Conservation (phyloP, 2,329 filamentous ascomycete genomes). For the Sphaerostilbella broomeana region DNA sequence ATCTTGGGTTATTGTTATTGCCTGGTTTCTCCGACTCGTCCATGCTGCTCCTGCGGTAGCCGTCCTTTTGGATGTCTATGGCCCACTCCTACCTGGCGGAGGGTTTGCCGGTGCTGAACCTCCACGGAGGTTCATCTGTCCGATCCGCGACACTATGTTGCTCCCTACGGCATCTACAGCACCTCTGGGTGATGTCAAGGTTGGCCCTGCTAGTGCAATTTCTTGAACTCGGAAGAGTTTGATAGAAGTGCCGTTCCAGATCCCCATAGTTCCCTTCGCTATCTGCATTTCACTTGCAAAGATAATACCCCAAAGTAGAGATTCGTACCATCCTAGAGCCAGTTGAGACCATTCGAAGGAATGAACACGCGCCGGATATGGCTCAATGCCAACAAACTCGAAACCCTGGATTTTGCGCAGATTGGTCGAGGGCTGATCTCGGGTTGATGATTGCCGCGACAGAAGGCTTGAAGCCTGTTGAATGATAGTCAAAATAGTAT, state of each 20-base stretch:
- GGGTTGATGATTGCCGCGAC: constrained; percentile 41
- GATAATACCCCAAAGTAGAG: constrained; percentile 85
- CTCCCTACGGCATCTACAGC: constrained; percentile 91
- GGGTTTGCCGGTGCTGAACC: constrained; percentile 22
- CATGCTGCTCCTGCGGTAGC: no score
- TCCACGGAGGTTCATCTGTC: constrained; percentile 66
- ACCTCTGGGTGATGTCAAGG: constrained; percentile 74
- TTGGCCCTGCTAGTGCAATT: constrained; percentile 71
- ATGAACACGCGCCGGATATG: constrained; percentile 68
- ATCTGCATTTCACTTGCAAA: constrained; percentile 88
- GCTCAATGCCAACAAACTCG: constrained; percentile 65
- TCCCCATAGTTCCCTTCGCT: constrained; percentile 76
- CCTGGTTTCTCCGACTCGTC: no score
- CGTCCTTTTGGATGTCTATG: no score
- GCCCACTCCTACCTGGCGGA: constrained; percentile 10
- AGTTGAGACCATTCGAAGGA: constrained; percentile 92
- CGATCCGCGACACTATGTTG: constrained; percentile 81
- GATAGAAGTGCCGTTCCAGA: constrained; percentile 89
- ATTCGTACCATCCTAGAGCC: constrained; percentile 92
- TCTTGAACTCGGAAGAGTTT: constrained; percentile 87
- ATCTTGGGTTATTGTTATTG: no score
- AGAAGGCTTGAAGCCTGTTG: constrained; percentile 56
- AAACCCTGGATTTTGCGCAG: constrained; percentile 53
- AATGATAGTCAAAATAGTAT: constrained; percentile 75
- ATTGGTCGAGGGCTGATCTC: constrained; percentile 38